phyloP scores from a whole-genome alignment of 2,329 filamentous ascomycete genomes.

The Neofusicoccum parvum region DNA sequence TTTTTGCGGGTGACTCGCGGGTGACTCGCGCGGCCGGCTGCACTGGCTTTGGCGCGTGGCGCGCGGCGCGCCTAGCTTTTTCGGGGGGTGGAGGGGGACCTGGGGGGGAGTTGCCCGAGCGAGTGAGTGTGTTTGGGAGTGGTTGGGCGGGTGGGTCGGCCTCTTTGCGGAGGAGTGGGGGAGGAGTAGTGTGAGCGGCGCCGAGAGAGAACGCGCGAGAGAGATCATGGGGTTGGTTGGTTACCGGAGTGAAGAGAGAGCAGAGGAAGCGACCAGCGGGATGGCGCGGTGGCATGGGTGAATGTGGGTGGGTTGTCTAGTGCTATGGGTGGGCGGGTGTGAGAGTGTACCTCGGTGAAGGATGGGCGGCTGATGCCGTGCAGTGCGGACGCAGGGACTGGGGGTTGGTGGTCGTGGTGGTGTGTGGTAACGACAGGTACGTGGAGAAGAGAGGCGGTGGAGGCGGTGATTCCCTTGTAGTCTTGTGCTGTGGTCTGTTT shows the following conservation, averaged over 20 bases:
- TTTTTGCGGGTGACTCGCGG: neutral
- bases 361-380: constrained; percentile 12
- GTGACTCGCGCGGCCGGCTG: neutral
- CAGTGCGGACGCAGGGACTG: constrained; percentile 8
- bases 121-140: too few relatives aligned
- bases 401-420: neutral
- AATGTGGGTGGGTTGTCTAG: neutral
- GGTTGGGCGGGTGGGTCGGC: neutral
- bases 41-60: neutral
- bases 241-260: neutral
- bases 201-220: neutral
- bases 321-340: neutral
- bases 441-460: neutral
- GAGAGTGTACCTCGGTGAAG: neutral
- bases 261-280: neutral
- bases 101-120: too few relatives aligned
- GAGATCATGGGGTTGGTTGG: constrained; percentile 6
- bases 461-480: neutral
- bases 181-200: neutral
- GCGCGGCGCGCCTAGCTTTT: neutral
- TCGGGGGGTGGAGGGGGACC: neutral
- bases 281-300: neutral
- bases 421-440: neutral
- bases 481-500: neutral
- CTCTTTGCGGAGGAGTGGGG: constrained; percentile 7